Base-by-base conservation (phyloP, 495 filamentous ascomycete species). In the Trichocladium uniseriatum region DNA sequence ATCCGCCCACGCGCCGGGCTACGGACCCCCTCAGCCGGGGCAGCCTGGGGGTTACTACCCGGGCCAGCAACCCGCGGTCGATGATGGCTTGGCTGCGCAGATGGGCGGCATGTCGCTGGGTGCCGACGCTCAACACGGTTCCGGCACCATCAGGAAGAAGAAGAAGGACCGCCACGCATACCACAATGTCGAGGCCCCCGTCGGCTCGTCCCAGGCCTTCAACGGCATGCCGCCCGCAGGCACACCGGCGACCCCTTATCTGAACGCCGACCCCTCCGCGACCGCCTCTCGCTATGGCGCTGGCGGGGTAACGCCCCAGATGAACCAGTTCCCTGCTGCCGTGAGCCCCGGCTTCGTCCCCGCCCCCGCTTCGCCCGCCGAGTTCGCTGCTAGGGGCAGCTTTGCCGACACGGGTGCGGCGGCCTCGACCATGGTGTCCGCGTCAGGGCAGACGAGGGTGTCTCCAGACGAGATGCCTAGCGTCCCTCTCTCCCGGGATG, bases 111-210 rank as follows among this genome's bases (percentile, higher is more conserved):
- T 94, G 75, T 81, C 75, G 13, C 73, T 97, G 57, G 81, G 80
- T 45, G 72, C 76, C 51, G 84, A 88, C 48, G 24, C 56, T 7
- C 54, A 53, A 11, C 60, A 68, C 19, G 70, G n/a, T n/a, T n/a
- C n/a, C n/a, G n/a, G 71, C 43, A 74, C 76, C 45, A 68, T 61
- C 29, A 70, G 77, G 52, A 83, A 80, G 58, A 89, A 84, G 72
- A 98, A 97, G 79, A 95, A 94, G 75, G 82, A 95, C 56, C 74
- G 90, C 29, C 90, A 95, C 69, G 92, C 87, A 45, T 86, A 94
- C 67, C 92, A 99, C 64, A 79, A 81, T 22, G 78, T 99, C 35
- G 92, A 89, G 52, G 77, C 79, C 38, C 78, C 83, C 4, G 73
- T 72, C 27, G 75, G 72, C 54, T 71, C 76, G 51, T 78, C 87